Evolutionary conservation across 352 stramenopile genomes (phyloP).

Genomic region (Pythium vanterpoolii): DNA sequence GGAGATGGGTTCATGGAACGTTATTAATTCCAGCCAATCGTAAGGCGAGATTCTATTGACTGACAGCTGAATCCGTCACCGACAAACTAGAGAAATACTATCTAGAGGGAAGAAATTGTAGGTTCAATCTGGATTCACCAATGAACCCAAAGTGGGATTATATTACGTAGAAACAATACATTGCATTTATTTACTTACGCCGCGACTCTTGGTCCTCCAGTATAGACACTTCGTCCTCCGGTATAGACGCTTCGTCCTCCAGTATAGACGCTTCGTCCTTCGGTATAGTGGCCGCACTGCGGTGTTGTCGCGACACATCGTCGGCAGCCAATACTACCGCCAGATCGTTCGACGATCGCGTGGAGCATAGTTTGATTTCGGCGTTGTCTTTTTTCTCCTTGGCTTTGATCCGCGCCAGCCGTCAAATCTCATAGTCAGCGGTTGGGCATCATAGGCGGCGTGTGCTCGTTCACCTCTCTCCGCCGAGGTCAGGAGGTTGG

Average conservation of each 20-base stretch:
- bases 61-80: too few species aligned
- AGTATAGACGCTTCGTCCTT: neutral
- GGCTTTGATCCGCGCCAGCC: conserved; percentile 30
- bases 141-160: too few species aligned
- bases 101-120: too few species aligned
- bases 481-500: neutral
- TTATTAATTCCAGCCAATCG: too few species aligned
- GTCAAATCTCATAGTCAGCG: conserved; percentile 29
- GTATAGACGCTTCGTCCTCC: neutral
- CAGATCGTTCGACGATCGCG: neutral
- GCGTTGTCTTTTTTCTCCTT: conserved; percentile 15
- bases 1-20: too few species aligned
- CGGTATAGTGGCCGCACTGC: neutral
- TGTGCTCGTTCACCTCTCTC: neutral
- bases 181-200: too few species aligned
- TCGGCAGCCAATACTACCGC: neutral
- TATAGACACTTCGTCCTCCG: too few species aligned
- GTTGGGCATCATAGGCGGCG: conserved; percentile 7
- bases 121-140: neutral
- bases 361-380: conserved; percentile 29
- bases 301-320: neutral
- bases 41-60: too few species aligned
- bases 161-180: too few species aligned
- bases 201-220: too few species aligned
- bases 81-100: too few species aligned